Conservation (phyloP, 129 eudicot species). For the Artemisia argyi region DNA sequence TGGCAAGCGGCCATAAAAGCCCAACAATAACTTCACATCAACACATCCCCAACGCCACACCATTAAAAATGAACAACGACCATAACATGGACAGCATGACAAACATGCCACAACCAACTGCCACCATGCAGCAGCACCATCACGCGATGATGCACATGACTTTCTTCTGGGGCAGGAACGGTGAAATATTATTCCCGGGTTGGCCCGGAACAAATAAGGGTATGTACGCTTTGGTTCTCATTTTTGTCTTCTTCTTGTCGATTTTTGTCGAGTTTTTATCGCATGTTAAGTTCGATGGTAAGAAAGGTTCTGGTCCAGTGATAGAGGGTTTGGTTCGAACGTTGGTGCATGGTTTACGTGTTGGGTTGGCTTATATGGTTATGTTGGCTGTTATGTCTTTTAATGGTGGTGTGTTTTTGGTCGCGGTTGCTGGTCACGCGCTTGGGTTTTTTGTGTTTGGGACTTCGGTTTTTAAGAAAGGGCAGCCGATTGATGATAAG, state of each 20-base stretch:
- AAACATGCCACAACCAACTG: constrained; percentile 21
- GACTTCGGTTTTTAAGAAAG: constrained; percentile 47
- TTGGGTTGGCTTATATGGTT: constrained; percentile 63
- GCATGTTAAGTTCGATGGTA: constrained; percentile 32
- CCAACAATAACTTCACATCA: background rate
- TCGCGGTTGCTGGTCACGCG: constrained; percentile 68
- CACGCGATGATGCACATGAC: constrained; percentile 89
- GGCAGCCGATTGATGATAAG: constrained; percentile 13
- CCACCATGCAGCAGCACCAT: constrained; percentile 28
- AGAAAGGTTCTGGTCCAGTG: constrained; percentile 15
- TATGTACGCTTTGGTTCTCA: constrained; percentile 61
- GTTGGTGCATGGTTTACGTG: constrained; percentile 47
- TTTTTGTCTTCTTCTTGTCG: constrained; percentile 53
- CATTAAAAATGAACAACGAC: constrained; percentile 17
- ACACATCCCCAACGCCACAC: background rate
- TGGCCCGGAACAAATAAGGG: constrained; percentile 70
- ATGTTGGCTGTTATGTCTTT: constrained; percentile 89
- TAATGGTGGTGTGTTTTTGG: constrained; percentile 68
- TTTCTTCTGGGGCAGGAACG: constrained; percentile 79
- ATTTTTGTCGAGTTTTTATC: constrained; percentile 64
- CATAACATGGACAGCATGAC: constrained; percentile 46
- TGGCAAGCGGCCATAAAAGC: constrained; percentile 8
- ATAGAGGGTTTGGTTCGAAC: constrained; percentile 52
- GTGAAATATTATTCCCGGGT: constrained; percentile 62
- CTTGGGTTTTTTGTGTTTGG: constrained; percentile 75